Conservation (phyloP, 352 stramenopile genomes). For the Pythium aquatile region DNA sequence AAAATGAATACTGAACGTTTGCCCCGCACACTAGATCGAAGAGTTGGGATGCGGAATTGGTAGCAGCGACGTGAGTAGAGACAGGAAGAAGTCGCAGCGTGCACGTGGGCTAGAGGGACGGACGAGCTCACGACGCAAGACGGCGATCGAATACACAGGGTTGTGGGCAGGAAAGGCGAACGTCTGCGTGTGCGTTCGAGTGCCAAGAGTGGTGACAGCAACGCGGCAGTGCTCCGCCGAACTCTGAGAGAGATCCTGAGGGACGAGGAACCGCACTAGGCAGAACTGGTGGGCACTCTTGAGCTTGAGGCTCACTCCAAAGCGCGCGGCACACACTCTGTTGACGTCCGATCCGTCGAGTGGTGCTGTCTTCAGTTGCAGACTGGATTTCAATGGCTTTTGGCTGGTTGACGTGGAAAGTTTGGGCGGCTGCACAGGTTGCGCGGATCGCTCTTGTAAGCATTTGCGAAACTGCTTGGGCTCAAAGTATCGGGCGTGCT, state of each 20-base stretch:
- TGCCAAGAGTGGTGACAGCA: background rate
- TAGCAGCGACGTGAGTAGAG: background rate
- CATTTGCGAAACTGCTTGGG: background rate
- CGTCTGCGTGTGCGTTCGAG: background rate
- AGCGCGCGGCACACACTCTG: background rate
- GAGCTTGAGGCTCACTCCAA: background rate
- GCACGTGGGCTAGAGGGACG: background rate
- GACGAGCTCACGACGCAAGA: background rate
- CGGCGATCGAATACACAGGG: background rate
- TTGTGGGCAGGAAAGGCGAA: background rate
- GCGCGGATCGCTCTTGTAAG: background rate
- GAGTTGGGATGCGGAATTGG: too few relatives aligned
- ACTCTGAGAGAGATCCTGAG: background rate
- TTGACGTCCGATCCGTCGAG: background rate
- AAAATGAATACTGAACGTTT: too few relatives aligned
- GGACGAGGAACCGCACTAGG: background rate
- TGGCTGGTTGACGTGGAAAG: background rate
- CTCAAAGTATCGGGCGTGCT: background rate
- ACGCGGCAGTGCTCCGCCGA: background rate
- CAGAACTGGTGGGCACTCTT: background rate
- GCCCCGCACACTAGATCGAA: too few relatives aligned
- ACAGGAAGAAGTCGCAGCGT: background rate
- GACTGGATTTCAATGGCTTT: background rate
- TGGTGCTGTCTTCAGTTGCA: background rate
- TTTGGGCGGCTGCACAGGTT: background rate